phyloP scores from a whole-genome alignment of 78 protist species.

The Dictyostelium intermedium region DNA sequence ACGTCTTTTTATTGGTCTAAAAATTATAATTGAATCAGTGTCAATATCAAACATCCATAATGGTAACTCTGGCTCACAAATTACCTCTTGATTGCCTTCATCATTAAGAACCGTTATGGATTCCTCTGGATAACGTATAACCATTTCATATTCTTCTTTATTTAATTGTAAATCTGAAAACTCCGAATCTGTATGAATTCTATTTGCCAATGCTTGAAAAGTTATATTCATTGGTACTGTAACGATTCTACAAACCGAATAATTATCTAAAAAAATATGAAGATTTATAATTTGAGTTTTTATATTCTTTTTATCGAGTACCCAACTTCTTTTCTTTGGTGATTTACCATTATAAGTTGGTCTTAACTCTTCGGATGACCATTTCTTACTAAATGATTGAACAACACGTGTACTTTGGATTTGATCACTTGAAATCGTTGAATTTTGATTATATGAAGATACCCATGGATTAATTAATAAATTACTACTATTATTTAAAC shows the following conservation, averaged over 20 bases:
- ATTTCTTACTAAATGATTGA: conserved; percentile 14
- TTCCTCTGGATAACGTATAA: conserved; percentile 5
- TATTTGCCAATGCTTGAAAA: conserved; percentile 7
- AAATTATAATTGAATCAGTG: not conserved
- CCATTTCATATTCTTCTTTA: conserved; percentile 44
- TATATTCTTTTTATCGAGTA: not conserved
- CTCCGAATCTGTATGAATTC: conserved; percentile 14
- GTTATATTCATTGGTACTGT: conserved; percentile 16
- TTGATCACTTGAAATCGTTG: not conserved
- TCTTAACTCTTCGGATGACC: conserved; percentile 44
- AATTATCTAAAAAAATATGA: not conserved
- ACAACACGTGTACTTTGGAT: not conserved
- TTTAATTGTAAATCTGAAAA: not conserved
- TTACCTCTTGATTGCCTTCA: not conserved
- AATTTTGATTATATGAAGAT: not conserved
- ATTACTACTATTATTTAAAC: not conserved
- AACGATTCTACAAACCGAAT: not conserved
- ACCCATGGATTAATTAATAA: not conserved
- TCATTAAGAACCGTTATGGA: not conserved
- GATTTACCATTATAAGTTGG: conserved; percentile 11
- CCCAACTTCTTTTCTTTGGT: conserved; percentile 15
- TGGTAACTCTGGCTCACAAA: conserved; percentile 55
- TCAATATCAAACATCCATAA: conserved; percentile 69
- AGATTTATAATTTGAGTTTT: not conserved
- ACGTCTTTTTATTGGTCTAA: conserved; percentile 27